phyloP scores from a whole-genome alignment of 2,329 filamentous ascomycete genomes.

The Alternaria longipes region DNA sequence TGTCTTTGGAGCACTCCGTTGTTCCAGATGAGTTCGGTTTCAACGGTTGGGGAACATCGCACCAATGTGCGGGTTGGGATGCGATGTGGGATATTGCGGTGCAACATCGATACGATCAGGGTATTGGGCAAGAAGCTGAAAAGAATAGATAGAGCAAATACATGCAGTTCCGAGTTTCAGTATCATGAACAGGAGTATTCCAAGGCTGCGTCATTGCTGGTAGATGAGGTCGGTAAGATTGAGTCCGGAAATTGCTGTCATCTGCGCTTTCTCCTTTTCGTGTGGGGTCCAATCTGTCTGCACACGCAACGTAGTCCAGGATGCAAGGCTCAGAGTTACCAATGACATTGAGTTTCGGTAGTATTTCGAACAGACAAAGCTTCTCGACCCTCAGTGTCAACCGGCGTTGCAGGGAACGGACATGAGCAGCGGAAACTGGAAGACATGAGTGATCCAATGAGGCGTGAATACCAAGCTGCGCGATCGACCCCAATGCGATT shows the following conservation, averaged over 20 bases:
- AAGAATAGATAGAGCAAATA: background rate
- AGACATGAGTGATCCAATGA: background rate
- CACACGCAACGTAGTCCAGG: constrained; percentile 1
- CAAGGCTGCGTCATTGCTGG: background rate
- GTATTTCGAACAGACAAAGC: constrained; percentile 2
- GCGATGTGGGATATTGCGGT: constrained; percentile 12
- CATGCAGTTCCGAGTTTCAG: background rate
- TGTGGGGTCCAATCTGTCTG: background rate
- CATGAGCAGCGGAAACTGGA: constrained; percentile 8
- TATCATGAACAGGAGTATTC: background rate
- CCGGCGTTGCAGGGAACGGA: constrained; percentile 13
- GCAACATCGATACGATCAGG: constrained; percentile 1
- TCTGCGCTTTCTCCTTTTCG: background rate
- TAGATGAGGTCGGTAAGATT: background rate
- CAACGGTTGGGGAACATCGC: constrained; percentile 13
- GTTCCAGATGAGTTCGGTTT: constrained; percentile 10
- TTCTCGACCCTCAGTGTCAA: background rate
- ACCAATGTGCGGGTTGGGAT: constrained; percentile 13
- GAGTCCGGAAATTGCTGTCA: background rate
- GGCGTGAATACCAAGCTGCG: background rate
- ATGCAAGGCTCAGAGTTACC: background rate
- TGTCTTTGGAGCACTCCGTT: constrained; percentile 14
- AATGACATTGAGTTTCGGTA: background rate
- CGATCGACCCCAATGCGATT: background rate
- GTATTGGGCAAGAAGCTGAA: background rate